Evolutionary conservation across 2,329 filamentous ascomycete species (phyloP), one percentile per base, ranked within the genome.

Genomic region (Ceratocystis smalleyi): DNA sequence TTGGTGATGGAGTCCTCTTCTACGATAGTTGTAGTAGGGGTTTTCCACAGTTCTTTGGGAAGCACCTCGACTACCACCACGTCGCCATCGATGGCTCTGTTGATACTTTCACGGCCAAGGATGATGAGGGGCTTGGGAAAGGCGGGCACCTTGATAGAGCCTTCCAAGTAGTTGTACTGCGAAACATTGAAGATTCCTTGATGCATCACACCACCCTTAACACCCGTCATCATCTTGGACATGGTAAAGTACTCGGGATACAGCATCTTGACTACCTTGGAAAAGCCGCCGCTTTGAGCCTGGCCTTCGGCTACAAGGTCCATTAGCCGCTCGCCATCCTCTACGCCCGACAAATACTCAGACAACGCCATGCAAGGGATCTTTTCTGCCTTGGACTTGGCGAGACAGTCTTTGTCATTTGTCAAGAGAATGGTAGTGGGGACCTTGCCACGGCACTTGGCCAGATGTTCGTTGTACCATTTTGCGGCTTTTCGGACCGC

Each of bases 161-260:
- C 94, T 74, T 99, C 94, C 10, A 99, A 80, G 70, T 97, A 99
- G 76, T 99, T 99, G 79, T 97, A 99, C 0, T 90, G 89, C 6
- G 94, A 97, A 32, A 97, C 90, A 71, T 91, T 96, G 77, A 96
- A 99, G 27, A 89, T 86, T 5, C 94, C 94, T 75, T 99, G 92
- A 73, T 99, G 94, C 70, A 99, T 77, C 63, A 90, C 84, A 3
- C 91, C 91, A 62, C 84, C 85, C 77, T 95, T 95, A 64, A 96
- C 81, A 0, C 91, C 92, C 4, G 94, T 99, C 82, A 91, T 90
- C 83, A 97, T 88, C 74, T 87, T 95, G 4, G 92, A 96, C 73
- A 94, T 79, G 7, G 87, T 89, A 69, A 86, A 88, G 72, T 97
- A 91, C 71, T 97, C 94, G 0, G 89, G 85, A 70, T 97, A 99